phyloP scores from a whole-genome alignment of 2,329 filamentous ascomycete species.

The Cercospora janseana region DNA sequence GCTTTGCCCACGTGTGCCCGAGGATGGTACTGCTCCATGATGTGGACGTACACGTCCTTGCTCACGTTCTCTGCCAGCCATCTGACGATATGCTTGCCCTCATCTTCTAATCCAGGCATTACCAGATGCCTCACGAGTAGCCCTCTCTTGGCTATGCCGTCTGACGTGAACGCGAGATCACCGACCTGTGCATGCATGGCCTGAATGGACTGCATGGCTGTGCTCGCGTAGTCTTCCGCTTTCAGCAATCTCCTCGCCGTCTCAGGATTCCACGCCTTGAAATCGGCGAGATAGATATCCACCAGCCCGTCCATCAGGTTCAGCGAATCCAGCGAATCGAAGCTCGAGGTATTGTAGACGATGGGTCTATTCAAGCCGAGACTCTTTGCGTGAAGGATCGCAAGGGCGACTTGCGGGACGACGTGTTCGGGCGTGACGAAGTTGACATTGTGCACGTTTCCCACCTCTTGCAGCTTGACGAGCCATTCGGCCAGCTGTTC shows the following conservation, averaged over 20 bases:
- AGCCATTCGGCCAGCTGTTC: conserved; percentile 81
- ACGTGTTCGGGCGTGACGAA: conserved; percentile 84
- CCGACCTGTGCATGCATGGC: conserved; percentile 80
- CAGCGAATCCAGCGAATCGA: conserved; percentile 71
- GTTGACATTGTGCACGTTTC: conserved; percentile 87
- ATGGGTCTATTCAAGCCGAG: conserved; percentile 70
- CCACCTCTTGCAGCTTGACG: conserved; percentile 71
- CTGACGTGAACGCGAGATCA: conserved; percentile 75
- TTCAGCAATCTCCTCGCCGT: conserved; percentile 73
- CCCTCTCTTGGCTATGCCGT: conserved; percentile 76
- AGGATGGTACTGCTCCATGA: conserved; percentile 87
- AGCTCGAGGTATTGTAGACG: conserved; percentile 81
- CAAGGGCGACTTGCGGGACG: conserved; percentile 75
- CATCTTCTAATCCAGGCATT: conserved; percentile 76
- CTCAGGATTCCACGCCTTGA: conserved; percentile 71
- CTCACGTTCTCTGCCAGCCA: conserved; percentile 74
- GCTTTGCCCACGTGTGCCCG: conserved; percentile 77
- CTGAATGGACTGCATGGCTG: conserved; percentile 72
- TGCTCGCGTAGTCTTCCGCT: conserved; percentile 69
- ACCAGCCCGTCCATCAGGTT: conserved; percentile 73
- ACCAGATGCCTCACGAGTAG: conserved; percentile 76
- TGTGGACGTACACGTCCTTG: conserved; percentile 73
- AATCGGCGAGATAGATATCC: conserved; percentile 85
- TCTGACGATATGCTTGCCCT: conserved; percentile 70
- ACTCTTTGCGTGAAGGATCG: conserved; percentile 70